Evolutionary conservation across 2,329 filamentous ascomycete species (phyloP).

Genomic region (Fusarium pilosicola): DNA sequence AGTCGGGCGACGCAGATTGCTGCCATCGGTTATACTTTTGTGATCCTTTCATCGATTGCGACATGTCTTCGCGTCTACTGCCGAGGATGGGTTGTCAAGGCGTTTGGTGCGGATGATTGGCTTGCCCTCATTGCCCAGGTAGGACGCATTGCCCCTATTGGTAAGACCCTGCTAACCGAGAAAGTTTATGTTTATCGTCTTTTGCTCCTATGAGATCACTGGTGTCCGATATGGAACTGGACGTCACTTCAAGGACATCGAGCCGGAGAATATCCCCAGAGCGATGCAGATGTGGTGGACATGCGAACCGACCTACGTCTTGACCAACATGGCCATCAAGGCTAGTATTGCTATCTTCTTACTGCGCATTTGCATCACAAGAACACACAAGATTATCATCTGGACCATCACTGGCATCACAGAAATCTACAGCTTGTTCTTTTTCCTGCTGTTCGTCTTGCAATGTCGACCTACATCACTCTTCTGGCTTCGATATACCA

Average conservation of each 20-base stretch:
- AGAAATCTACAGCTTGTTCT: conserved; percentile 49
- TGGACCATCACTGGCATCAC: conserved; percentile 34
- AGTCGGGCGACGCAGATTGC: conserved; percentile 33
- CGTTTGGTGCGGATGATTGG: conserved; percentile 48
- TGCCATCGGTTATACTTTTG: conserved; percentile 46
- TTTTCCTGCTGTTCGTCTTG: conserved; percentile 53
- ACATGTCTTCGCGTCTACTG: conserved; percentile 47
- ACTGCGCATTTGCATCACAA: conserved; percentile 49
- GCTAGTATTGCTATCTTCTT: conserved; percentile 54
- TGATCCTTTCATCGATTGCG: conserved; percentile 48
- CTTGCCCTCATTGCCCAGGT: conserved; percentile 48
- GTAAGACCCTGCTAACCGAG: not conserved
- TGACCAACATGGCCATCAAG: conserved; percentile 50
- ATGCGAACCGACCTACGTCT: conserved; percentile 55
- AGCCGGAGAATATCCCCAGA: conserved; percentile 22
- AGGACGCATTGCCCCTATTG: not conserved
- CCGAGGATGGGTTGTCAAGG: conserved; percentile 46
- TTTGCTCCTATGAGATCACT: not conserved
- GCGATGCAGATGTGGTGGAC: conserved; percentile 53
- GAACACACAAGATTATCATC: conserved; percentile 2
- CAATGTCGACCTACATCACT: conserved; percentile 53
- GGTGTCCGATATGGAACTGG: conserved; percentile 16
- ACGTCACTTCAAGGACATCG: conserved; percentile 6
- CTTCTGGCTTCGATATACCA: conserved; percentile 50
- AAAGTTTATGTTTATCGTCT: conserved; percentile 20